Percentiles rank a stretch among this genome's conserved stretches.
These are phyloP conservation scores for Epichloe amarillans DNA, from an alignment of 2,329 filamentous ascomycete species.

Conservation along the genomic window DNA sequence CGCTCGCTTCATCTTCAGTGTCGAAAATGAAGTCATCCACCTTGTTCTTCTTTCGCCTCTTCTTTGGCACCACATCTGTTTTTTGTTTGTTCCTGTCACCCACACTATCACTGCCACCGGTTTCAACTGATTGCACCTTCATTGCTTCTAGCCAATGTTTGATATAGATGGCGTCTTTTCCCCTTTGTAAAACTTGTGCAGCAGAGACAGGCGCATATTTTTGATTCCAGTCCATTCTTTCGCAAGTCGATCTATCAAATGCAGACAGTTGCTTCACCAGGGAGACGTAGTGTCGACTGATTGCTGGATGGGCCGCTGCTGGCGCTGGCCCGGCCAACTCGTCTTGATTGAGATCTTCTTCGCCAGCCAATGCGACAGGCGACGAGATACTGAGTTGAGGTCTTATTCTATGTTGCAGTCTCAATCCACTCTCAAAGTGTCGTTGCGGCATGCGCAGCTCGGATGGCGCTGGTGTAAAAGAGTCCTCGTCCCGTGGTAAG, in stretches of 20 bases:
- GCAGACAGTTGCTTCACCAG: constrained; percentile 55
- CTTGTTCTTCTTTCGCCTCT: constrained; percentile 59
- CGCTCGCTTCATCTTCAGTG: constrained; percentile 59
- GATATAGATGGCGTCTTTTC: constrained; percentile 55
- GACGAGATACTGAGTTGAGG: constrained; percentile 28
- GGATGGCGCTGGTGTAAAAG: constrained; percentile 30
- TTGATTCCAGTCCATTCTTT: constrained; percentile 60
- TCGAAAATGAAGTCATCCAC: constrained; percentile 70
- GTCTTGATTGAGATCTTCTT: constrained; percentile 19
- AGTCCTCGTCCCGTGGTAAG: constrained; percentile 20
- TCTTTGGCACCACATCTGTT: constrained; percentile 27
- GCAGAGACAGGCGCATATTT: constrained; percentile 70
- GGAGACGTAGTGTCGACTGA: constrained; percentile 44
- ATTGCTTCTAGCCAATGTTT: constrained; percentile 71
- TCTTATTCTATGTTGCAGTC: constrained; percentile 35
- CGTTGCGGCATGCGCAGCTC: constrained; percentile 41
- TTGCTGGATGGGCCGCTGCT: constrained; percentile 37
- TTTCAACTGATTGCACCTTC: constrained; percentile 64
- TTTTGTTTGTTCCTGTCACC: constrained; percentile 17
- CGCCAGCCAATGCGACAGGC: constrained; percentile 1
- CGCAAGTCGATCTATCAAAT: constrained; percentile 68
- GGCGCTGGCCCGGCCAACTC: constrained; percentile 16
- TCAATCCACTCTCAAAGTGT: constrained; percentile 44
- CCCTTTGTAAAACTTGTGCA: constrained; percentile 60
- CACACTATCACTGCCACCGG: constrained; percentile 29